Conservation (phyloP, 2,329 filamentous ascomycete genomes). For the Cadophora luteo-olivacea region DNA sequence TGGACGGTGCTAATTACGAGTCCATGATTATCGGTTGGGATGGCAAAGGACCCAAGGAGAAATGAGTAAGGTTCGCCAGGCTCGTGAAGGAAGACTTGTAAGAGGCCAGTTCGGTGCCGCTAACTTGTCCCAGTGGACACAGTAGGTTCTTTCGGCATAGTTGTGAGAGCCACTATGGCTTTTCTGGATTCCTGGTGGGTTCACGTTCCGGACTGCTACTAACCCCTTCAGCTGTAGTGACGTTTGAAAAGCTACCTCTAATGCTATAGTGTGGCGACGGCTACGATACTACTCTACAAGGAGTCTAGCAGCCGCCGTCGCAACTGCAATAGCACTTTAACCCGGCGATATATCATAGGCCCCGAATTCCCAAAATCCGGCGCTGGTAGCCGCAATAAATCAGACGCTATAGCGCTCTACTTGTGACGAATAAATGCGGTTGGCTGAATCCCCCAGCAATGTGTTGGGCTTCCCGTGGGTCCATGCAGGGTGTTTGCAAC, state of each 20-base stretch:
- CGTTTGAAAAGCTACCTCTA: background rate
- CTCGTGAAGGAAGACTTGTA: background rate
- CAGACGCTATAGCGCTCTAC: background rate
- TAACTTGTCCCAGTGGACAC: constrained; percentile 13
- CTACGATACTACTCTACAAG: background rate
- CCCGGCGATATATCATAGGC: constrained; percentile 5
- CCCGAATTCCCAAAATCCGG: constrained; percentile 27
- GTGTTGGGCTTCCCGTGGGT: background rate
- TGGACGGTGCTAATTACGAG: constrained; percentile 14
- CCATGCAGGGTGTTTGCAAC: constrained; percentile 3
- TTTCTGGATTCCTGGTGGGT: background rate
- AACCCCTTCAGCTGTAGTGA: constrained; percentile 3
- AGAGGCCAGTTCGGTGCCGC: constrained; percentile 28
- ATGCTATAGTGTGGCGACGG: no score
- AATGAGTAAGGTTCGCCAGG: background rate
- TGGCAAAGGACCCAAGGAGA: background rate
- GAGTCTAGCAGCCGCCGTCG: constrained; percentile 11
- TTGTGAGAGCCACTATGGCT: background rate
- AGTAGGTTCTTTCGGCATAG: background rate
- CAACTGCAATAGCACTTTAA: constrained; percentile 8
- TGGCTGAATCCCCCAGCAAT: background rate
- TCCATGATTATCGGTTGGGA: constrained; percentile 1
- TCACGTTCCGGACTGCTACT: background rate
- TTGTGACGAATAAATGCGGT: constrained; percentile 4
- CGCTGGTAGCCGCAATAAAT: constrained; percentile 20